Conservation (phyloP, 2,329 filamentous ascomycete species). For the Trichoderma aggressivum region DNA sequence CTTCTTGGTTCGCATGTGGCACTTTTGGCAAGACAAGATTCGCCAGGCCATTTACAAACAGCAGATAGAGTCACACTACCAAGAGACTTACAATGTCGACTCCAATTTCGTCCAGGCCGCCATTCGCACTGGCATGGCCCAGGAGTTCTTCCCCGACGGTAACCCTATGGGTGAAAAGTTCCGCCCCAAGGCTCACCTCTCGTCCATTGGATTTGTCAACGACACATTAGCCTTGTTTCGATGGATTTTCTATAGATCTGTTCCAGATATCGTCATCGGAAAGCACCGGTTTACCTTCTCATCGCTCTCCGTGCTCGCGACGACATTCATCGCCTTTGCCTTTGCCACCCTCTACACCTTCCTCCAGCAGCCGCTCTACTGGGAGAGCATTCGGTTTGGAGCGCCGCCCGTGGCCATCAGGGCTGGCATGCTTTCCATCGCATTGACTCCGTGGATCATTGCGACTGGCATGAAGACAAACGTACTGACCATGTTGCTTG, state of each 20-base stretch:
- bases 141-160: slow-evolving; percentile 72
- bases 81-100: slow-evolving; percentile 49
- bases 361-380: slow-evolving; percentile 83
- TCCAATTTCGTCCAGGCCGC: slow-evolving; percentile 45
- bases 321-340: slow-evolving; percentile 63
- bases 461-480: slow-evolving; percentile 90
- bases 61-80: slow-evolving; percentile 66
- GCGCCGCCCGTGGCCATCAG: slow-evolving; percentile 86
- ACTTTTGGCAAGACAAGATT: slow-evolving; percentile 91
- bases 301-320: slow-evolving; percentile 67
- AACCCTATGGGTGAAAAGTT: slow-evolving; percentile 56
- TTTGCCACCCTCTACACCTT: slow-evolving; percentile 82
- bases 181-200: slow-evolving; percentile 68
- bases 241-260: slow-evolving; percentile 84
- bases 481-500: slow-evolving; percentile 75
- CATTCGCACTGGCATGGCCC: slow-evolving; percentile 48
- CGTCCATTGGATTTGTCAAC: slow-evolving; percentile 71
- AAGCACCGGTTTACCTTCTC: slow-evolving; percentile 74
- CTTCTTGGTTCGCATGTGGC: slow-evolving; percentile 70
- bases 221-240: slow-evolving; percentile 77
- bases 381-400: slow-evolving; percentile 79
- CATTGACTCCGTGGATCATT: slow-evolving; percentile 89
- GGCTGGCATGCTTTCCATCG: slow-evolving; percentile 86
- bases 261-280: slow-evolving; percentile 69
- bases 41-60: slow-evolving; percentile 86